Conservation (phyloP, 2,329 filamentous ascomycete species). For the Monilinia laxa region DNA sequence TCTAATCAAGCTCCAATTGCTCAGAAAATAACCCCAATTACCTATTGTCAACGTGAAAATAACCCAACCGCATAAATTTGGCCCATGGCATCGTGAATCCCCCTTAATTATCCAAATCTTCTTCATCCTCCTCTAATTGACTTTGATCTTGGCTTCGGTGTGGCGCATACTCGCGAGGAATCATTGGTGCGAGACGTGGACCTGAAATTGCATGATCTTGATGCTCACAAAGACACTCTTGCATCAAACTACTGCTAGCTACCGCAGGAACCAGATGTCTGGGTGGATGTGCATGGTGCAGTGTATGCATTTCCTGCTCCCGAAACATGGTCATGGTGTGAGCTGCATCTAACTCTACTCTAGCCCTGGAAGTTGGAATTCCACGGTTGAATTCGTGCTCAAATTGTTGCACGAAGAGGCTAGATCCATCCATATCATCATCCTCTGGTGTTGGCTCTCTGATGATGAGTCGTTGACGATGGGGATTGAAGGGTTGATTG, state of each 20-base stretch:
- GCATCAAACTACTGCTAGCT: background rate
- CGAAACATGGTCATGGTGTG: conserved; percentile 10
- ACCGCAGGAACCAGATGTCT: accelerated
- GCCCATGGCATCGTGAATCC: background rate
- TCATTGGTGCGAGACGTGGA: background rate
- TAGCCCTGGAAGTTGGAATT: background rate
- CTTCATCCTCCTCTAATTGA: background rate
- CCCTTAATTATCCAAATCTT: background rate
- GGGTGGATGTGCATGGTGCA: background rate
- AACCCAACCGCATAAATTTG: background rate
- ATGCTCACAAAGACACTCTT: background rate
- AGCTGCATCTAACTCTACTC: background rate
- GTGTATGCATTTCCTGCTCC: background rate
- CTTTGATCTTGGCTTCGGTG: background rate
- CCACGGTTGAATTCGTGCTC: too few species aligned
- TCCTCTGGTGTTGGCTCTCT: background rate
- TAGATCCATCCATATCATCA: background rate
- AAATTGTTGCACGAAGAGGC: background rate
- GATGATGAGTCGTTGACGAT: background rate
- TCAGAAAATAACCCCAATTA: background rate
- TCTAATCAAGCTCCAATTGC: background rate
- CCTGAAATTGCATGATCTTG: background rate
- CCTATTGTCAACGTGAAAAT: background rate
- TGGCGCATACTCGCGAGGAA: background rate
- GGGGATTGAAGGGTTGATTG: background rate